Evolutionary conservation across 148 eudicot genomes (phyloP).

Genomic region (Oxyria digyna): DNA sequence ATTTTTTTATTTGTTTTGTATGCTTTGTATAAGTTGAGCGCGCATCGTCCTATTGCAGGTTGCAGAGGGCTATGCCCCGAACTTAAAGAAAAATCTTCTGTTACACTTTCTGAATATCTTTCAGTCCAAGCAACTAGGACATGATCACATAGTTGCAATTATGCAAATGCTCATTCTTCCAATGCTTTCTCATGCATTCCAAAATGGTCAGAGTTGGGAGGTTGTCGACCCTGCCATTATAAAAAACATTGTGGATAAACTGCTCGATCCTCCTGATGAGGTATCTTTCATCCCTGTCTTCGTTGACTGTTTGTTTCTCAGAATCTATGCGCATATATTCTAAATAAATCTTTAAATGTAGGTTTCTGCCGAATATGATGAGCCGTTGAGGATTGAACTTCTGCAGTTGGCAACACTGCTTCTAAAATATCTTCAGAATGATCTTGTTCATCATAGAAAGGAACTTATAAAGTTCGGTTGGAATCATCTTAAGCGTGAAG

Average conservation of each 20-base stretch:
- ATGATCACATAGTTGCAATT: slow-evolving; percentile 77
- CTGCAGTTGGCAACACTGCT: slow-evolving; percentile 57
- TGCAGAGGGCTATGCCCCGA: slow-evolving; percentile 85
- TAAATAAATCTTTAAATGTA: not conserved
- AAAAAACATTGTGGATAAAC: slow-evolving; percentile 84
- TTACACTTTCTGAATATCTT: slow-evolving; percentile 78
- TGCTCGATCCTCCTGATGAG: slow-evolving; percentile 99
- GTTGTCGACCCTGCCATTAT: slow-evolving; percentile 77
- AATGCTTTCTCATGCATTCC: slow-evolving; percentile 95
- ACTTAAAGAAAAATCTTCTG: slow-evolving; percentile 83
- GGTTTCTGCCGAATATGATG: slow-evolving; percentile 9
- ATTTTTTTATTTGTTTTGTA: not conserved
- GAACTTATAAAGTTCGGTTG: slow-evolving; percentile 98
- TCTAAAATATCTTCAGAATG: slow-evolving; percentile 87
- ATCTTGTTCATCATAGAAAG: slow-evolving; percentile 91
- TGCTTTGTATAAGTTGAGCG: not conserved
- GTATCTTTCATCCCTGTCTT: slow-evolving; percentile 20
- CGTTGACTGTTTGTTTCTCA: not conserved
- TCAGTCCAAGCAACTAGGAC: slow-evolving; percentile 73
- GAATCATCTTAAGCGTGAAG: slow-evolving; percentile 99
- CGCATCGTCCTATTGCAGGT: slow-evolving; percentile 35
- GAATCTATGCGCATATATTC: not conserved
- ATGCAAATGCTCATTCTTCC: slow-evolving; percentile 99
- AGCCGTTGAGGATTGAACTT: slow-evolving; percentile 11
- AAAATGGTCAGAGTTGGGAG: slow-evolving; percentile 95